Evolutionary conservation across 306 rosid genomes (phyloP), one percentile per base, ranked within the genome.

Genomic region (Acmispon strigosus): DNA sequence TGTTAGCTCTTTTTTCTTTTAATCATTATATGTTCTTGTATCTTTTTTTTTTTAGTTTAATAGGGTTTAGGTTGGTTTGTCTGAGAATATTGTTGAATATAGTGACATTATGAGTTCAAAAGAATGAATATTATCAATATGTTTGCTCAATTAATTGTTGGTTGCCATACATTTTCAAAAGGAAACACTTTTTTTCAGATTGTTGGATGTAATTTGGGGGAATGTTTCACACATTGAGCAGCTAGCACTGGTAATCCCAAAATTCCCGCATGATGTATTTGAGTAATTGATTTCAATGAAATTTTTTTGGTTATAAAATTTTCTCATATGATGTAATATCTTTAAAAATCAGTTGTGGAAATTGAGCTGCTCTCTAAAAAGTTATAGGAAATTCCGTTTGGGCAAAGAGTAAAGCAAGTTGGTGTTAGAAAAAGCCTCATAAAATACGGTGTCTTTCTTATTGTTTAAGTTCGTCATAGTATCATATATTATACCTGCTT

Each of bases 21-120:
- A 37, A 6, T 45, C 6, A 6, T 62, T n/a, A 5, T 43, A 15
- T 16, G 56, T 58, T 63, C 37, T 67, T 22, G 24, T 53, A 8
- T 69, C 3, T 45, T 70, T 13, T 70, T 73, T 0, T 10, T 66
- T 68, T 39, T 1, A 54, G 63, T 67, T 29, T 56, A 68, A 41
- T 39, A 32, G 70, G 83, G 58, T 80, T 76, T 77, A 69, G 60
- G 75, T 63, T 80, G 75, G 56, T 57, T 73, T 81, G 79, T 84
- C 74, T 59, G 81, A 70, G 59, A 68, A 74, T 73, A 69, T 69
- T 51, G 73, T 69, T 51, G 48, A 58, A 53, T 34, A 74, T 45
- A 73, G 58, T 65, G 75, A 81, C 51, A 52, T 69, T 74, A 66
- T 76, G 85, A 61, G 71, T 70, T 77, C 62, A 22, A 55, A 53